Conservation (phyloP, 768 basidiomycete genomes). For the Tylopilus subfusipes region DNA sequence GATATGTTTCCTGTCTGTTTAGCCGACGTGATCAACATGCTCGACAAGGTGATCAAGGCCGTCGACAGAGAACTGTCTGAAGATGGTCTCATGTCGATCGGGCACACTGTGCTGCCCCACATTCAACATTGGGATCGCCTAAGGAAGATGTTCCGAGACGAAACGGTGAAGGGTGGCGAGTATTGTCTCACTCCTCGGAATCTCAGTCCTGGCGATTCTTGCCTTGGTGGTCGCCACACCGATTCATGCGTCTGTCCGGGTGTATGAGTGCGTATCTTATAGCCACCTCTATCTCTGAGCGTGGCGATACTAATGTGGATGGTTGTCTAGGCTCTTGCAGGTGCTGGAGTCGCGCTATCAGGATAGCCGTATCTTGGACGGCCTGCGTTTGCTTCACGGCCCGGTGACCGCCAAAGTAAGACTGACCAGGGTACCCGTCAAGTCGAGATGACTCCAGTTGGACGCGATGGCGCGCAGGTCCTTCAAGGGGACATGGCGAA, state of each 20-base stretch:
- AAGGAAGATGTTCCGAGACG: background rate
- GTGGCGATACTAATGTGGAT: background rate
- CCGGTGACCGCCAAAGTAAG: background rate
- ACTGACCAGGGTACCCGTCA: background rate
- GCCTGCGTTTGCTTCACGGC: background rate
- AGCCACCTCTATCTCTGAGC: too few species aligned
- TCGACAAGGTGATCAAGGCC: slow-evolving; percentile 20
- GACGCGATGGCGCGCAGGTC: background rate
- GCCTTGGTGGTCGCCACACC: slow-evolving; percentile 7
- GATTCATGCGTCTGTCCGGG: slow-evolving; percentile 1
- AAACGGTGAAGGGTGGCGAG: background rate
- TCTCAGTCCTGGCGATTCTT: slow-evolving; percentile 18
- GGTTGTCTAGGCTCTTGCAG: background rate
- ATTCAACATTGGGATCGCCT: slow-evolving; percentile 22
- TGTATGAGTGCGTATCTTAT: slow-evolving; percentile 9
- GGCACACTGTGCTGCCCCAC: slow-evolving; percentile 17
- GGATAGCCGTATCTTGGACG: slow-evolving; percentile 3
- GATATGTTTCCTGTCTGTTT: background rate
- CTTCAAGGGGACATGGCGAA: background rate
- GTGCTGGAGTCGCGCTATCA: background rate
- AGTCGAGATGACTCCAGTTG: background rate
- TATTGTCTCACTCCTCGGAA: slow-evolving; percentile 17
- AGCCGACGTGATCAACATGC: slow-evolving; percentile 16
- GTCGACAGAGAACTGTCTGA: slow-evolving; percentile 18
- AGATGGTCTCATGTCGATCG: slow-evolving; percentile 16